Evolutionary conservation across 345 rosid genomes (phyloP), one percentile per base, ranked within the genome.

Genomic region (Rhizophora apiculata): DNA sequence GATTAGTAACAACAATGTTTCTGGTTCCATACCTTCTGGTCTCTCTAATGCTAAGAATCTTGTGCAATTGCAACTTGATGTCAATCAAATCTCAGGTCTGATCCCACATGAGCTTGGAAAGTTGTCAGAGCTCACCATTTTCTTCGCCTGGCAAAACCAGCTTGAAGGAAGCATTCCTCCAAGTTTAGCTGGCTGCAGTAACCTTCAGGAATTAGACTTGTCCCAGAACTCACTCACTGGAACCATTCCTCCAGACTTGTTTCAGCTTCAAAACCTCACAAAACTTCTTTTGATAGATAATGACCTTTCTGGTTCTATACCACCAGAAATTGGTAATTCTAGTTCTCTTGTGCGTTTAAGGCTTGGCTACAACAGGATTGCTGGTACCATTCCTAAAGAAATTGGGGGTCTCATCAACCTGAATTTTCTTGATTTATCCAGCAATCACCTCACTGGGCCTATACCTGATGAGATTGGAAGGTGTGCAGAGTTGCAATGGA

Each of bases 81-180:
- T 83, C 53, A 95, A 95, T 64, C 93, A 89, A 78, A 82, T 95
- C 46, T 88, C 96, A 1, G 99, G 97, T 58, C 76, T 87, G 78
- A 87, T 95, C 63, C 97, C 99, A 2, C 79, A 86, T 0, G 96
- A 92, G 76, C 80, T 92, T 5, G 97, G 96, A 19, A 65, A 54
- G 81, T 73, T 93, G 66, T 73, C 91, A 30, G 77, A 70, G 82
- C 89, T 93, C 36, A 78, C 71, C 39, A 85, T 94, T 76, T 88
- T 95, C 78, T 85, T 86, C 32, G 96, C 92, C 54, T 92, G 96
- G 99, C 84, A 88, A 68, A 95, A 95, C 81, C 91, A 88, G 83
- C 92, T 95, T 29, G 96, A 87, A 79, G 99, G 99, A 72, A 90
- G 91, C 73, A 90, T 95, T 58, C 96, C 99, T 75, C 68, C 88